Evolutionary conservation across 257 asterid species (phyloP).

Genomic region (Rhazya stricta): DNA sequence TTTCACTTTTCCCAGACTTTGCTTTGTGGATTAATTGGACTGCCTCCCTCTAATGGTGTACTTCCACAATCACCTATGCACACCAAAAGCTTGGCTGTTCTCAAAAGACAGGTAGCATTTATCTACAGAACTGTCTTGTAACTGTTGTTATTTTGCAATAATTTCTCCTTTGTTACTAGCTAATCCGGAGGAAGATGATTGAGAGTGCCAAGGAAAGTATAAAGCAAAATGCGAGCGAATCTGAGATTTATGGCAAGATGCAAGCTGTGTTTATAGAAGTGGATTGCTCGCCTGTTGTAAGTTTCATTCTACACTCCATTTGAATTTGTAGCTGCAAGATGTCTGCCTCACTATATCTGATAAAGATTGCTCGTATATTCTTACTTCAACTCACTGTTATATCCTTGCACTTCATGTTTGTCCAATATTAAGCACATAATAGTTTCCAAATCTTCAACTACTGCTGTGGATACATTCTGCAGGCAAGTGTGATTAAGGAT

Average conservation of each 20-base stretch:
- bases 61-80: slow-evolving; percentile 72
- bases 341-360: too few relatives aligned
- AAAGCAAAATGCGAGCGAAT: slow-evolving; percentile 32
- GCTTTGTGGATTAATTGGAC: slow-evolving; percentile 52
- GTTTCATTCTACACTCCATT: too few relatives aligned
- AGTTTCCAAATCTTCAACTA: too few relatives aligned
- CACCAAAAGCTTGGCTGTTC: slow-evolving; percentile 49
- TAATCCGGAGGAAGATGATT: slow-evolving; percentile 48
- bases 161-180: too few relatives aligned
- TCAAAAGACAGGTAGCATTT: slow-evolving; percentile 34
- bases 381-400: too few relatives aligned
- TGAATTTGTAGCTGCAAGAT: too few relatives aligned
- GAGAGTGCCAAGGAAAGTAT: slow-evolving; percentile 42
- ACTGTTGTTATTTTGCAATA: too few relatives aligned
- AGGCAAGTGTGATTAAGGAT: slow-evolving; percentile 33
- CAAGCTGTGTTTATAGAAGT: slow-evolving; percentile 47
- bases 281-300: slow-evolving; percentile 41
- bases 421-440: too few relatives aligned
- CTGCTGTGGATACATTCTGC: background rate
- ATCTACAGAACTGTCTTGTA: background rate
- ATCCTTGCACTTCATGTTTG: too few relatives aligned
- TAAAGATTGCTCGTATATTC: too few relatives aligned
- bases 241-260: slow-evolving; percentile 53
- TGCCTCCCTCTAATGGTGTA: slow-evolving; percentile 71
- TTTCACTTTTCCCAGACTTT: slow-evolving; percentile 35